phyloP scores from a whole-genome alignment of 352 stramenopile genomes.

The Peronospora tabacina region DNA sequence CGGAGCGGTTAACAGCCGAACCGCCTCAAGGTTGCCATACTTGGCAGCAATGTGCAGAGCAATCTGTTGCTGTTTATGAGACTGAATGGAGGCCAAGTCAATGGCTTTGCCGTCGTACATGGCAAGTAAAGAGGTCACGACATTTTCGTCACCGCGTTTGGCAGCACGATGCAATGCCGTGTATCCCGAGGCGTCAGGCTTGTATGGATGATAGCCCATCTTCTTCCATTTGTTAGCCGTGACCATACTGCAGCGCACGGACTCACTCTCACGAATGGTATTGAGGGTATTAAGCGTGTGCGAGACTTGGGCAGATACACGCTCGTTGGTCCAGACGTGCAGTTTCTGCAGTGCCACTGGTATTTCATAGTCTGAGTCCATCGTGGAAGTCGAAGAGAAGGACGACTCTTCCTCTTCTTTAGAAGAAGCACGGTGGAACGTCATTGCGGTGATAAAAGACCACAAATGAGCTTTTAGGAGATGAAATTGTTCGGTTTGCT shows the following conservation, averaged over 20 bases:
- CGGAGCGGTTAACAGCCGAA: conserved; percentile 39
- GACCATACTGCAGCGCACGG: conserved; percentile 69
- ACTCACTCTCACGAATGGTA: conserved; percentile 67
- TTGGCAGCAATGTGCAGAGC: conserved; percentile 78
- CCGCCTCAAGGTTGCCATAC: conserved; percentile 60
- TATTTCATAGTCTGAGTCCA: conserved; percentile 83
- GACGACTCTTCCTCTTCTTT: conserved; percentile 51
- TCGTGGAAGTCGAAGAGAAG: conserved; percentile 73
- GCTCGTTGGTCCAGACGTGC: conserved; percentile 55
- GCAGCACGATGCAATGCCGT: conserved; percentile 72
- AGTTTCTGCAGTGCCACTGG: conserved; percentile 57
- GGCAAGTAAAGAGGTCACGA: conserved; percentile 61
- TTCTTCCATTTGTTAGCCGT: conserved; percentile 82
- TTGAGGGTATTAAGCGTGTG: conserved; percentile 52
- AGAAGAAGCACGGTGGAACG: conserved; percentile 15
- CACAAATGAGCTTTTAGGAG: background rate
- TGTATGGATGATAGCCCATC: conserved; percentile 78
- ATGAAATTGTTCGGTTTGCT: background rate
- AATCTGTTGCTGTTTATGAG: conserved; percentile 67
- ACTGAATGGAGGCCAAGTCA: conserved; percentile 56
- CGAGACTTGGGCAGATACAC: conserved; percentile 58
- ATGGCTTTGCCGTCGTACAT: conserved; percentile 75
- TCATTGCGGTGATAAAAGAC: conserved; percentile 15
- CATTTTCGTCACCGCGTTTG: conserved; percentile 54
- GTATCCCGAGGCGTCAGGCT: conserved; percentile 67